phyloP scores from a whole-genome alignment of 768 basidiomycete genomes.

The Porphyrellus cyaneotinctus region DNA sequence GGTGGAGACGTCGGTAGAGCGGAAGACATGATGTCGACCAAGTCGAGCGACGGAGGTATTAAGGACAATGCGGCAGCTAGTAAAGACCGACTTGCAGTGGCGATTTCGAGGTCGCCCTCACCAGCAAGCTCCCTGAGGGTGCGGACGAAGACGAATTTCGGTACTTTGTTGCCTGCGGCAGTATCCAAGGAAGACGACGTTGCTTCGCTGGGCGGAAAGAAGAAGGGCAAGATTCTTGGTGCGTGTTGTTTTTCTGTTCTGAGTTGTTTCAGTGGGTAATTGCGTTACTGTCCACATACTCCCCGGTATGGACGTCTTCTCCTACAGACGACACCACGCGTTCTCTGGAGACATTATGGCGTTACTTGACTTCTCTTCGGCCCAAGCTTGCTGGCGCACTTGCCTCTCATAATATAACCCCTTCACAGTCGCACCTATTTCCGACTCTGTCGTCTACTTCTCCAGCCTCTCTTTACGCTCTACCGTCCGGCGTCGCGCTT shows the following conservation, averaged over 20 bases:
- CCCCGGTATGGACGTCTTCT: neutral
- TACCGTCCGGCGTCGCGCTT: constrained; percentile 70
- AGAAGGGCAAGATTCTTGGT: constrained; percentile 28
- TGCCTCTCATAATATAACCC: constrained; percentile 60
- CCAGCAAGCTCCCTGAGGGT: constrained; percentile 44
- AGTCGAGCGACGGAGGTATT: constrained; percentile 25
- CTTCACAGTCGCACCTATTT: constrained; percentile 63
- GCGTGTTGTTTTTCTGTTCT: constrained; percentile 28
- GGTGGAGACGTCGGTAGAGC: neutral
- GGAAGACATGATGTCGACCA: constrained; percentile 28
- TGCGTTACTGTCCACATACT: neutral
- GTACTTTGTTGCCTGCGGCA: constrained; percentile 38
- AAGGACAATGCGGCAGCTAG: constrained; percentile 19
- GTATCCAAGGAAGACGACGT: constrained; percentile 59
- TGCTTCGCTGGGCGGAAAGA: constrained; percentile 45
- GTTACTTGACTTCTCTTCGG: constrained; percentile 85
- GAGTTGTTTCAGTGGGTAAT: neutral
- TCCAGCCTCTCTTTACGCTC: constrained; percentile 66
- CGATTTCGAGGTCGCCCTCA: constrained; percentile 30
- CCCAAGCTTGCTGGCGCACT: constrained; percentile 82
- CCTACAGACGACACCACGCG: constrained; percentile 54
- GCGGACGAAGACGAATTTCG: constrained; percentile 53
- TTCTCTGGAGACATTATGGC: constrained; percentile 83
- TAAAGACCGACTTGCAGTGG: constrained; percentile 18
- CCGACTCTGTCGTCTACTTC: constrained; percentile 70